A percentile compares a stretch with the other conserved stretches of the same genome.
phyloP scores from a whole-genome alignment of 73 alveolate genomes.

The Paramecium biaurelia region DNA sequence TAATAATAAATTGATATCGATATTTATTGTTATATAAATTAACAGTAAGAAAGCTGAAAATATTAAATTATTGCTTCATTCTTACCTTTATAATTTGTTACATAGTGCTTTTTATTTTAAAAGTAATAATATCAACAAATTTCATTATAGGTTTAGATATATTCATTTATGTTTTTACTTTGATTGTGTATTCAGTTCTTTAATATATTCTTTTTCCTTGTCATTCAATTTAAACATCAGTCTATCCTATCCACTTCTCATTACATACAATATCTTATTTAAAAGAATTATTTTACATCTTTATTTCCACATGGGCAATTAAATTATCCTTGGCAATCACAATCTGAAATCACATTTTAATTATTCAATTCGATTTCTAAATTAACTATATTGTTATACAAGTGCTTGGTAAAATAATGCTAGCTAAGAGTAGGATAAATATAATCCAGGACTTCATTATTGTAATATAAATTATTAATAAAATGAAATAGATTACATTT shows the following conservation, averaged over 20 bases:
- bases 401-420: background rate
- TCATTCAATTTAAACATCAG: too few species aligned
- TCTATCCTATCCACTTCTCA: background rate
- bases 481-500: background rate
- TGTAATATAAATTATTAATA: too few species aligned
- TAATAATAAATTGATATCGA: too few species aligned
- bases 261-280: too few species aligned
- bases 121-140: background rate
- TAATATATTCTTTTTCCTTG: background rate
- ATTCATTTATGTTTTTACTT: background rate
- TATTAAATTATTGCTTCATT: too few species aligned
- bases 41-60: too few species aligned
- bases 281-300: background rate
- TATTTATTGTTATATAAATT: too few species aligned
- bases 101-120: too few species aligned
- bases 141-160: background rate
- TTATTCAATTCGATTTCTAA: background rate
- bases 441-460: background rate
- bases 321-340: background rate
- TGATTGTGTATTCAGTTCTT: background rate
- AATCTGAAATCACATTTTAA: background rate
- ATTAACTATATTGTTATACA: background rate
- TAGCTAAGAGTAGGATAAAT: background rate
- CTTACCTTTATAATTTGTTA: too few species aligned
- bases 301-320: background rate